Percentiles rank a stretch among this genome's conserved stretches.
phyloP scores from a whole-genome alignment of 192 early-diverging fungal species.

The Gigaspora rosea region DNA sequence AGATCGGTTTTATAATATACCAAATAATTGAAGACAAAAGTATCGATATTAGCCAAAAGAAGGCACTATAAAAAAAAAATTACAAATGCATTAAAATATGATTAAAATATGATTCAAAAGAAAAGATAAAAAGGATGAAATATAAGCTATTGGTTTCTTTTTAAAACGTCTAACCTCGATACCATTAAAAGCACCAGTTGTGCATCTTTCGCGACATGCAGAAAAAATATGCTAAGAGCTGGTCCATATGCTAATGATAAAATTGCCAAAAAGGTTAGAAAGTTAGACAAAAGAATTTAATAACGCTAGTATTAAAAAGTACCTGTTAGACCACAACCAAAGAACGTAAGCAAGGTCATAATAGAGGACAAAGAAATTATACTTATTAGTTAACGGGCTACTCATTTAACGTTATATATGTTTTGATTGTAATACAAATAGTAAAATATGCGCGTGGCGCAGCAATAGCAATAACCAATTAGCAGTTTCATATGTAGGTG shows the following conservation, averaged over 20 bases:
- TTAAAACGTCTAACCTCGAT: constrained; percentile 55
- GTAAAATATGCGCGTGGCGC: no score
- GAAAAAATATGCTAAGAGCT: constrained; percentile 68
- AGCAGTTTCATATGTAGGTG: no score
- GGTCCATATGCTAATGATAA: constrained; percentile 66
- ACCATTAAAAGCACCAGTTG: constrained; percentile 74
- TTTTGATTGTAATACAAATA: no score
- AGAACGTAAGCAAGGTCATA: constrained; percentile 72
- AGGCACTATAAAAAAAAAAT: constrained; percentile 57
- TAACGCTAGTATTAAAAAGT: background rate
- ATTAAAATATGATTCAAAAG: no score
- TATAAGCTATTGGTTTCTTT: background rate
- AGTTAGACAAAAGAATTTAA: background rate
- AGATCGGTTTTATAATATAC: constrained; percentile 52
- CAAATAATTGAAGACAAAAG: constrained; percentile 74
- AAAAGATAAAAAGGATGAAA: no score
- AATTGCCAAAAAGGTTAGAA: background rate
- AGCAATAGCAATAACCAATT: no score
- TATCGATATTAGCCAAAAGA: constrained; percentile 80
- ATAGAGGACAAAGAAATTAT: no score
- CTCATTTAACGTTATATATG: no score
- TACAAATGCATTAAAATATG: background rate
- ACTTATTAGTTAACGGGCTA: no score
- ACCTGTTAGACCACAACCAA: constrained; percentile 65
- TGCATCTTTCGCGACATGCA: constrained; percentile 65